Conservation (phyloP, 805 yeast species). For the Wickerhamomyces subpelliculosus region DNA sequence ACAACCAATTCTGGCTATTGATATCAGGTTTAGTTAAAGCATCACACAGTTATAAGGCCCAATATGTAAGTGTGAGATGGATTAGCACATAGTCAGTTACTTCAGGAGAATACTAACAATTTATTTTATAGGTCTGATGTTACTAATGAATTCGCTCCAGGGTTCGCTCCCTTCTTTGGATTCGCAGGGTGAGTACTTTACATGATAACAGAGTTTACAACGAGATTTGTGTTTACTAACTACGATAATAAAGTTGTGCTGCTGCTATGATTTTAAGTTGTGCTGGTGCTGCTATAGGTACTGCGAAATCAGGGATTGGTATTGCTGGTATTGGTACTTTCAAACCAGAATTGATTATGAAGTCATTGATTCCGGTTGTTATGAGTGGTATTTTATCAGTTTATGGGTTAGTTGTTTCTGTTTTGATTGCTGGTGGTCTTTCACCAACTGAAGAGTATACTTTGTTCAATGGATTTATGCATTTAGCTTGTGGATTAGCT, state of each 20-base stretch:
- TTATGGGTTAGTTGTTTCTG: slow-evolving; percentile 95
- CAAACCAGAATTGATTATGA: slow-evolving; percentile 95
- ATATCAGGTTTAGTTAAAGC: too few relatives aligned
- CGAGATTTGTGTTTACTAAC: slow-evolving; percentile 4
- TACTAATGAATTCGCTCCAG: slow-evolving; percentile 69
- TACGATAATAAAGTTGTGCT: slow-evolving; percentile 46
- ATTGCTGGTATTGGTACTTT: slow-evolving; percentile 97
- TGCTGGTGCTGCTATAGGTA: slow-evolving; percentile 98
- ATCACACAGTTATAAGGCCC: too few relatives aligned
- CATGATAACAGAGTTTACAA: background rate
- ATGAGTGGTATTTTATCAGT: slow-evolving; percentile 97
- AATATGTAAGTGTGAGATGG: too few relatives aligned
- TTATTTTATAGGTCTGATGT: slow-evolving; percentile 27
- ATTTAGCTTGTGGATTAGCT: slow-evolving; percentile 88
- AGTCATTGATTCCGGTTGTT: slow-evolving; percentile 91
- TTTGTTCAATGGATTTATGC: slow-evolving; percentile 95
- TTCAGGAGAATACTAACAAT: too few relatives aligned
- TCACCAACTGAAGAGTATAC: slow-evolving; percentile 76
- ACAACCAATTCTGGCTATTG: too few relatives aligned
- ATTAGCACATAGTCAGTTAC: too few relatives aligned
- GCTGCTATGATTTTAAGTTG: slow-evolving; percentile 87
- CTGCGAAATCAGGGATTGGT: slow-evolving; percentile 98
- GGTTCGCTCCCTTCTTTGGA: slow-evolving; percentile 95
- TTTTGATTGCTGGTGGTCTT: slow-evolving; percentile 86
- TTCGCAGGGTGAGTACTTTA: slow-evolving; percentile 83